A percentile compares a stretch with the other conserved stretches of the same genome.
phyloP scores from a whole-genome alignment of 2,329 filamentous ascomycete species.

The Bipolaris bicolor region DNA sequence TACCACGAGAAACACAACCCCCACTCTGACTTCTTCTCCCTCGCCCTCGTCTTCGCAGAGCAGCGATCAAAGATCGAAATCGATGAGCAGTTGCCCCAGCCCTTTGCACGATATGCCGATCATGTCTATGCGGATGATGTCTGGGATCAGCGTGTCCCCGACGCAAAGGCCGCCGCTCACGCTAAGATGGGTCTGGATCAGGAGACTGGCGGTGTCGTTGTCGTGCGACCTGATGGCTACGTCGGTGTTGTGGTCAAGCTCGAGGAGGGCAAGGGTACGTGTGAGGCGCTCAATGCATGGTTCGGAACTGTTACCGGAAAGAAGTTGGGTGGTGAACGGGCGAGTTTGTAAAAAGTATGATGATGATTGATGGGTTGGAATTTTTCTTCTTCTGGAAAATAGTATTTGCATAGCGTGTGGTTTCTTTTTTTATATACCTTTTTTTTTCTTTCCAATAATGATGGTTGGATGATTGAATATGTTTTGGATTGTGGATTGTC shows the following conservation, averaged over 20 bases:
- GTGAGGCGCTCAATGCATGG: conserved; percentile 83
- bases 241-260: conserved; percentile 77
- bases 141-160: conserved; percentile 71
- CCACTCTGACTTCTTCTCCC: conserved; percentile 79
- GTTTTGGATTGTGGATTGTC: too few species aligned
- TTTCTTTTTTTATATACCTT: background rate
- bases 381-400: too few species aligned
- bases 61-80: conserved; percentile 75
- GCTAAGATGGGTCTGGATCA: conserved; percentile 83
- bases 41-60: conserved; percentile 76
- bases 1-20: conserved; percentile 86
- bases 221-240: conserved; percentile 87
- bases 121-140: conserved; percentile 88
- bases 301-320: conserved; percentile 76
- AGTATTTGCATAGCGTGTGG: background rate
- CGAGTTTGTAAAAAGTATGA: conserved; percentile 30
- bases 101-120: conserved; percentile 77
- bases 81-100: conserved; percentile 68
- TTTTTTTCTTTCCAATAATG: too few species aligned
- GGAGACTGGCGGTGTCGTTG: conserved; percentile 76
- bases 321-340: conserved; percentile 52
- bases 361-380: background rate
- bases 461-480: too few species aligned
- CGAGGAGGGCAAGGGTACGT: conserved; percentile 76
- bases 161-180: conserved; percentile 76